Evolutionary conservation across 2,329 filamentous ascomycete species (phyloP).

Genomic region (Epichloe sp.): DNA sequence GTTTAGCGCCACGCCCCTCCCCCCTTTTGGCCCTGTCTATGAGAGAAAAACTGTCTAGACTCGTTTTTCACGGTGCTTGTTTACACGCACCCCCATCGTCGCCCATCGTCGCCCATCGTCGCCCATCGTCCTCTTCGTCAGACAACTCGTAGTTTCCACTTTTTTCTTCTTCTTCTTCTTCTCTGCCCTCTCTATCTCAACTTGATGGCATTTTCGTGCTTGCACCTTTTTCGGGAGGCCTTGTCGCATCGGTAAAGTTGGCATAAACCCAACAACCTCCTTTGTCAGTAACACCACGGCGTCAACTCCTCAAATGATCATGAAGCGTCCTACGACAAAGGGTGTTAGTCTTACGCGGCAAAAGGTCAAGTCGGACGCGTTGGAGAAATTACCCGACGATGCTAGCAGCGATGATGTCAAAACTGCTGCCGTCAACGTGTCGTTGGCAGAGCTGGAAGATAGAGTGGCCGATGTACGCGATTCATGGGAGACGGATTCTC

Average conservation of each 20-base stretch:
- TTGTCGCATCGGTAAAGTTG: too few relatives aligned
- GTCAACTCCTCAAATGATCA: conserved; percentile 5
- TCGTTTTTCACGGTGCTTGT: not conserved
- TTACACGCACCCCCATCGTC: not conserved
- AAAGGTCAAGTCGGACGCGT: conserved; percentile 23
- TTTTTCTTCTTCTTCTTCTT: not conserved
- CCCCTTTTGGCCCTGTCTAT: not conserved
- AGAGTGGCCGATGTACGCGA: conserved; percentile 38
- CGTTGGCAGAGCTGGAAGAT: conserved; percentile 34
- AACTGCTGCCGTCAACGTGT: conserved; percentile 21
- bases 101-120: not conserved
- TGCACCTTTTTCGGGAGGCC: not conserved
- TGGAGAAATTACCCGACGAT: conserved; percentile 21
- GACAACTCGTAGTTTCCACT: not conserved
- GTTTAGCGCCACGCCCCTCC: conserved; percentile 1
- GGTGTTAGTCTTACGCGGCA: conserved; percentile 19
- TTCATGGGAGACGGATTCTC: conserved; percentile 50
- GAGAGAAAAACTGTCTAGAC: not conserved
- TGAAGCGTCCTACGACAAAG: conserved; percentile 13
- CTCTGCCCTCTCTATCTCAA: not conserved
- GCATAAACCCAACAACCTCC: too few relatives aligned
- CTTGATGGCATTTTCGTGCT: not conserved
- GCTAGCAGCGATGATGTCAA: conserved; percentile 24
- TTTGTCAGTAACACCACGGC: not conserved
- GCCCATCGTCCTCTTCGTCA: not conserved